phyloP scores from a whole-genome alignment of 176 grass and related monocot genomes.

The Chrysopogon serrulatus region DNA sequence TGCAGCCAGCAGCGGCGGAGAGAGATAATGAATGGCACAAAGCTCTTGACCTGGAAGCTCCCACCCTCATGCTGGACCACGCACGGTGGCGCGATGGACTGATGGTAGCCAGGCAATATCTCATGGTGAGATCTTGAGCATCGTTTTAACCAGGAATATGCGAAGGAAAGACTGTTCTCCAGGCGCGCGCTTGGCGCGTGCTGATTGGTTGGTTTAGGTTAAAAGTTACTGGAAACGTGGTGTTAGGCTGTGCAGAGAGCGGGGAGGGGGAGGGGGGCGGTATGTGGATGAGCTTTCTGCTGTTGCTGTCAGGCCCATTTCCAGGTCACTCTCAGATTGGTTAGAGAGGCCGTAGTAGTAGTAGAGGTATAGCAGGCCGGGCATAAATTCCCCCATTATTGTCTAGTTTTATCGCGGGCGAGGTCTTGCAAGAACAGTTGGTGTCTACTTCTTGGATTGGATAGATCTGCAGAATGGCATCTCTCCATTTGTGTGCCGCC shows the following conservation, averaged over 20 bases:
- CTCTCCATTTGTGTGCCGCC: slow-evolving; percentile 1
- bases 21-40: background rate
- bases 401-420: background rate
- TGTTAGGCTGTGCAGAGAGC: slow-evolving; percentile 17
- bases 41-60: slow-evolving; percentile 27
- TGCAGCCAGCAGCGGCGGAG: slow-evolving; percentile 8
- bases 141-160: slow-evolving; percentile 2
- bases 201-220: slow-evolving; percentile 14
- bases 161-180: background rate
- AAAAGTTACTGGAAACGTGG: slow-evolving; percentile 15
- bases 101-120: slow-evolving; percentile 19
- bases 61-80: background rate
- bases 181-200: background rate
- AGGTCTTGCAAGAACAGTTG: slow-evolving; percentile 5
- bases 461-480: slow-evolving; percentile 9
- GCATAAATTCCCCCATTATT: slow-evolving; percentile 45
- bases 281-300: slow-evolving; percentile 35
- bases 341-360: background rate
- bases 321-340: slow-evolving; percentile 30
- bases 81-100: slow-evolving; percentile 19
- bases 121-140: background rate
- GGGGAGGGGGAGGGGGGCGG: background rate
- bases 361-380: background rate
- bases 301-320: slow-evolving; percentile 53
- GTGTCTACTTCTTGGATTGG: background rate